These are phyloP conservation scores for Geum urbanum DNA, from an alignment of 306 rosid species.

Conservation along the genomic window DNA sequence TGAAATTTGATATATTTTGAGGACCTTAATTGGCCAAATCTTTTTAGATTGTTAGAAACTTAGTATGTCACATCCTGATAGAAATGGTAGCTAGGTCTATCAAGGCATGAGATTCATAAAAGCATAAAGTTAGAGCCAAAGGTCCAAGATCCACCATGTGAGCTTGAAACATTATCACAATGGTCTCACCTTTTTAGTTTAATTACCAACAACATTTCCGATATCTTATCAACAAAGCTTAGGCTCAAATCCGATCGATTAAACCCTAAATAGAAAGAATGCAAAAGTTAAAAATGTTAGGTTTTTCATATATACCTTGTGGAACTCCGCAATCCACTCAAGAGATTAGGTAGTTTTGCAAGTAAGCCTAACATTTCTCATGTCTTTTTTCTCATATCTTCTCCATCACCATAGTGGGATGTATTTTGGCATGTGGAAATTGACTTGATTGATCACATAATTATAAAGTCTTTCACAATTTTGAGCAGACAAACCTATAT, in stretches of 20 bases:
- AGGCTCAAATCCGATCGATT: not conserved
- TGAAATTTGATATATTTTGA: not conserved
- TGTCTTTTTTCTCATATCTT: not conserved
- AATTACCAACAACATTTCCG: not conserved
- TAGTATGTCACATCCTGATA: not conserved
- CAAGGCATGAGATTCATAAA: not conserved
- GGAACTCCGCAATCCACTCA: not conserved
- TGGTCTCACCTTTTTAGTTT: not conserved
- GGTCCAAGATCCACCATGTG: not conserved
- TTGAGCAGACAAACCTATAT: conserved; percentile 1
- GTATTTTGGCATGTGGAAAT: not conserved
- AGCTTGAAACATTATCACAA: not conserved
- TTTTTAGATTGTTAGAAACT: not conserved
- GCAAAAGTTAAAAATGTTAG: not conserved
- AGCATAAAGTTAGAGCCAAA: not conserved
- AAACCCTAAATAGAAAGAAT: not conserved
- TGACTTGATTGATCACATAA: conserved; percentile 1
- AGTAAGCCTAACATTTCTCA: not conserved
- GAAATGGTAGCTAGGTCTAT: not conserved
- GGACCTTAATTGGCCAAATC: not conserved
- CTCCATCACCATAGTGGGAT: not conserved
- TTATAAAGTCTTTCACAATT: conserved; percentile 12
- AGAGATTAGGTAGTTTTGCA: not conserved
- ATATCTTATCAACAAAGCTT: conserved; percentile 1
- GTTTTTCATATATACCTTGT: not conserved